Percentiles rank a stretch among this genome's conserved stretches.
These are phyloP conservation scores for Fusarium pininemorale DNA, from an alignment of 2,329 filamentous ascomycete genomes.

Conservation along the genomic window DNA sequence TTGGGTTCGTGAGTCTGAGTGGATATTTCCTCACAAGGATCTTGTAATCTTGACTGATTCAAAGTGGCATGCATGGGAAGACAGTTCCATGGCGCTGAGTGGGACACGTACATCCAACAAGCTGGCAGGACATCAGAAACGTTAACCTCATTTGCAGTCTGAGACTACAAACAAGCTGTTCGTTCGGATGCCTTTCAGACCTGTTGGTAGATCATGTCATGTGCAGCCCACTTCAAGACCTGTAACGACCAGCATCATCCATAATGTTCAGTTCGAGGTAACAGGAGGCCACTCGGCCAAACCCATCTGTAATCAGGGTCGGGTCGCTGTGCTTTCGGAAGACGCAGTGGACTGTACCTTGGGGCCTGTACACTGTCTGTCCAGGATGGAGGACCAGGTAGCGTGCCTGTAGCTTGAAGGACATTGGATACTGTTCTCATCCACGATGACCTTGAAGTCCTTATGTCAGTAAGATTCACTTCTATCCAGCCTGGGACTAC, in stretches of 20 bases:
- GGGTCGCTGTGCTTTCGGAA: background rate
- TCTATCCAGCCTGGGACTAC: background rate
- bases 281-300: background rate
- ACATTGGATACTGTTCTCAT: background rate
- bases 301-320: too few species aligned
- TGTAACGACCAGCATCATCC: background rate
- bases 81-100: background rate
- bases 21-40: background rate
- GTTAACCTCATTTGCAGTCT: background rate
- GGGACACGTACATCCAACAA: background rate
- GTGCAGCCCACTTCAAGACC: background rate
- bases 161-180: background rate
- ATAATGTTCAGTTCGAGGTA: background rate
- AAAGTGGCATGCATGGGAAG: background rate
- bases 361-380: background rate
- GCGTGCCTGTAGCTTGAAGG: background rate
- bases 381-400: background rate
- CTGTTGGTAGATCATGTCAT: background rate
- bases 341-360: background rate
- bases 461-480: background rate
- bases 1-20: background rate
- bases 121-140: background rate
- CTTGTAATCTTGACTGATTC: background rate
- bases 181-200: background rate
- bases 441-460: background rate